Evolutionary conservation across 768 basidiomycete genomes (phyloP), one percentile per base, ranked within the genome.

Genomic region (Phaeotremella skinneri): DNA sequence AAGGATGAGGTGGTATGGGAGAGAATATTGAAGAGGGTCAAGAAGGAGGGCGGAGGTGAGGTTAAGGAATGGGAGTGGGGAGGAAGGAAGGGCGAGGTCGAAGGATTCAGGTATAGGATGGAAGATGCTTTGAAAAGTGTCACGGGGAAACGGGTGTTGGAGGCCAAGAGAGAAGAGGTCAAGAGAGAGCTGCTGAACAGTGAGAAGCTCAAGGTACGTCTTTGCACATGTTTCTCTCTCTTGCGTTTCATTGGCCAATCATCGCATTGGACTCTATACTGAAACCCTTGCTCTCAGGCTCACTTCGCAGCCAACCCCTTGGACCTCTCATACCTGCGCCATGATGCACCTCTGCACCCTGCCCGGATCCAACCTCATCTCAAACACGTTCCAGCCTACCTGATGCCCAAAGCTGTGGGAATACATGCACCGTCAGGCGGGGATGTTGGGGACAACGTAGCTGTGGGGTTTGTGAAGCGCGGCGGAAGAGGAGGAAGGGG

Each of bases 51-150:
- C 47, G 83, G 81, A 20, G 79, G 80, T 58, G 79, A 82, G 58
- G 78, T 91, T 62, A 88, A 90, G 74, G 91, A 93, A 76, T 99
- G 94, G 78, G 83, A 86, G 34, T 97, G 97, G 69, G 76, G 76
- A 59, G 92, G 96, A 60, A 88, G 88, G 87, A 89, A 86, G 74
- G 88, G 64, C 20, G 77, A 96, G 80, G 91, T 98, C 20, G 93
- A 99, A 68, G 91, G 90, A 21, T 99, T 99, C 79, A 81, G 93
- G 71, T 99, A 99, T 79, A 83, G 96, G 49, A 97, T 97, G 94
- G 90, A 94, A 72, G 96, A 98, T 72, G 96, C 91, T 1, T 73
- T 98, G 68, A 82, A 90, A 63, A 84, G 87, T 47, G 92, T 96
- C 9, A 98, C 96, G 55, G 83, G 86, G 65, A 86, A 84, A 56